Evolutionary conservation across 2,329 filamentous ascomycete species (phyloP), one percentile per base, ranked within the genome.

Genomic region (Aspergillus uvarum): DNA sequence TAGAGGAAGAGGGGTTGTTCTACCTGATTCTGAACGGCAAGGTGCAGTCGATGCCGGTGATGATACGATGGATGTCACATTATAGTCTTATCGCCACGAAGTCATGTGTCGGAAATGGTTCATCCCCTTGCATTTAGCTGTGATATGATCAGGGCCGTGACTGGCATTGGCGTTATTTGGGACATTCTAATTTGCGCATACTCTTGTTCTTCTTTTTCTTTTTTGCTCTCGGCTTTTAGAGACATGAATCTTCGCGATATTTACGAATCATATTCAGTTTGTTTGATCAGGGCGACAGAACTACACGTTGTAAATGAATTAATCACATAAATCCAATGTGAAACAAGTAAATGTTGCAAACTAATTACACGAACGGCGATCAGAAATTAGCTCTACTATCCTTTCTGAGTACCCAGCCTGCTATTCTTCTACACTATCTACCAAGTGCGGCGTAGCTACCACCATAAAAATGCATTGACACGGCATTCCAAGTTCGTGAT

Each of bases 61-160:
- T 74, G 94, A 98, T 80, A 96, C 92, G 16, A 97, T 97, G 92
- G 81, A 92, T 71, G 84, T 92, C 69, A 87, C 72, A 38, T 72
- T 76, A 64, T 77, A 73, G 62, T 32, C 29, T 29, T 21, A 55
- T 24, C 31, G 24, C 42, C 42, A 24, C 48, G 48, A 44, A 14
- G 5, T 24, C 22, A 16, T 48, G n/a, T 47, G 14, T 10, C 19
- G 11, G 26, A 11, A 32, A 38, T 22, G 26, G 14, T 24, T 51
- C 24, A 21, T n/a, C 32, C 47, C 6, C 49, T 19, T 48, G 35
- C 38, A 26, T 48, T 42, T 55, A 48, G 35, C 54, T 54, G 47
- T 58, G 44, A 44, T 58, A 54, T 49, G 55, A 58, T 51, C 49
- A 58, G 47, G 44, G 14, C 51, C 47, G 52, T 56, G 58, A 59